Evolutionary conservation across 2,329 filamentous ascomycete genomes (phyloP).

Genomic region (Colletotrichum tabaci): DNA sequence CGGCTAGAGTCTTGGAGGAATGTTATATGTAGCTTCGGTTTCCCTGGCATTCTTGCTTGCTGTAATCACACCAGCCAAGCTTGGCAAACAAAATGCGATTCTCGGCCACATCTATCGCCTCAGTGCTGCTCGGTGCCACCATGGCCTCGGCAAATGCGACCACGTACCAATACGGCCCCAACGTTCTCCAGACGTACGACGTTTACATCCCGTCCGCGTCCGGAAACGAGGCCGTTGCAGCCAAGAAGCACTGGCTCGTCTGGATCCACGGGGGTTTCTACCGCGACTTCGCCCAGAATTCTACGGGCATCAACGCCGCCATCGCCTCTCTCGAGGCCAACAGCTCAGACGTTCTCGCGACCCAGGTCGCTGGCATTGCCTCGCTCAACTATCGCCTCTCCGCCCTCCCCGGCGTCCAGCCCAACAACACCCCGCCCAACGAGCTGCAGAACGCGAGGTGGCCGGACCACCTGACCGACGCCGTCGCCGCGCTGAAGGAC

Average conservation of each 20-base stretch:
- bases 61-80: neutral
- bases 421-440: slow-evolving; percentile 23
- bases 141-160: slow-evolving; percentile 23
- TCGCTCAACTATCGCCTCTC: slow-evolving; percentile 34
- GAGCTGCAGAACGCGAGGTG: slow-evolving; percentile 34
- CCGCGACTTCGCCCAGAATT: slow-evolving; percentile 34
- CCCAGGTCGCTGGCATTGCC: slow-evolving; percentile 24
- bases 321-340: slow-evolving; percentile 26
- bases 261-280: slow-evolving; percentile 36
- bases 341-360: slow-evolving; percentile 8
- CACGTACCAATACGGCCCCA: slow-evolving; percentile 31
- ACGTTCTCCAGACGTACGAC: slow-evolving; percentile 29
- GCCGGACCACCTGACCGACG: slow-evolving; percentile 32
- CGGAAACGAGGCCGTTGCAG: neutral
- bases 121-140: slow-evolving; percentile 4
- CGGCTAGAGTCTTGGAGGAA: neutral
- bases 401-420: slow-evolving; percentile 33
- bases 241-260: slow-evolving; percentile 32
- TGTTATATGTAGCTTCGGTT: neutral
- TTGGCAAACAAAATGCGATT: slow-evolving; percentile 11
- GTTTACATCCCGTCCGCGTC: slow-evolving; percentile 13
- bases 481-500: slow-evolving; percentile 28
- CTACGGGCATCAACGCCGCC: slow-evolving; percentile 23
- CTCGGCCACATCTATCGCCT: neutral
- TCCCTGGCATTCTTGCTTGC: neutral